Base-by-base conservation (phyloP, 2,329 filamentous ascomycete species). In the Fulvia fulva region DNA sequence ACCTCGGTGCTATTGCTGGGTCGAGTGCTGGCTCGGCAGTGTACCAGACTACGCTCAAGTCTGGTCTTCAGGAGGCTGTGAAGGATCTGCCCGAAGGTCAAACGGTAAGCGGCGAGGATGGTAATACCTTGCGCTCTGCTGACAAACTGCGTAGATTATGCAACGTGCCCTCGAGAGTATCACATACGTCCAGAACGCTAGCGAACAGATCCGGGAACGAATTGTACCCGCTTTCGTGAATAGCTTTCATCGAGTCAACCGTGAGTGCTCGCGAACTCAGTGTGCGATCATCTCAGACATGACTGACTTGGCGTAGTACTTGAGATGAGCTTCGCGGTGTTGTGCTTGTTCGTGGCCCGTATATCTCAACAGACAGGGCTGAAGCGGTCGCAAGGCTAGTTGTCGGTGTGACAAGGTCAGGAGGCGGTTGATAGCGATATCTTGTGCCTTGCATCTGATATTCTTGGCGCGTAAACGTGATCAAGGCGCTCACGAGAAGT, bases 1-100 rank as follows among this genome's bases (percentile, higher is more conserved):
- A 75, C 7, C 70, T 81, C 19, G 77, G 77, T 3, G 68, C 73
- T 28, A 74, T 76, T 0, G 69, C 72, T 0, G 77, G 76, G 16
- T 67, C 77, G 0, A 77, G 76, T 7, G 64, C 64, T 3, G 73
- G 71, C 0, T 74, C 75, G 32, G 70, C 74, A 0, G 70, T 76
- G 3, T 69, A 77, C 28, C 73, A 74, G 2, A 60, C 65, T 14
- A 70, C 69, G 7, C 73, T 79, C 25, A 65, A 70, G 44, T 54
- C 60, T 12, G 68, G 72, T 28, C 60, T 79, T 11, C 57, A 67
- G 9, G 54, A 58, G 0, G 67, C 69, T 53, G 52, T 80, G 50
- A 58, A 67, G 5, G 69, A 62, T 58, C 50, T 63, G 67, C 26
- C 68, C 57, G 69, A 65, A 65, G 66, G 64, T 4, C 56, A 72